Base-by-base conservation (phyloP, 257 asterid genomes). In the Paulownia fortunei region DNA sequence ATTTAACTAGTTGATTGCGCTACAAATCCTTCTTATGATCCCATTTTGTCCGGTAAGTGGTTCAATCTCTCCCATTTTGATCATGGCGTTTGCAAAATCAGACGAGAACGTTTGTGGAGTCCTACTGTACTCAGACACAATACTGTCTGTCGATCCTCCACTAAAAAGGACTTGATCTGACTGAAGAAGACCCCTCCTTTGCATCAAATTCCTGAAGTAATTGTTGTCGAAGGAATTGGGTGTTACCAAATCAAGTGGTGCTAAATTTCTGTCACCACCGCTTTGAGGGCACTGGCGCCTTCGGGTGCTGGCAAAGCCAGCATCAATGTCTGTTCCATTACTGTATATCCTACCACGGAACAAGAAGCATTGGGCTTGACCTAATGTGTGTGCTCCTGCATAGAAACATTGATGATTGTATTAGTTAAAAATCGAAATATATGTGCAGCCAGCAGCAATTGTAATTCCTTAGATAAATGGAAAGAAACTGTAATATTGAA, bases 301-400 rank as follows among this genome's bases (percentile, higher is more conserved):
- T 39, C 86, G 34, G 0, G 80, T 81, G 69, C 41, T 63, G 0
- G 90, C 88, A 6, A 86, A 86, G 2, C 64, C 68, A 1, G 83
- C 62, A 6, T 84, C 90, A 8, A 86, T 82, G 68, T 83, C 84
- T 0, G 86, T 67, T 44, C 82, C 84, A 6, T 78, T 81, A 80
- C 81, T 76, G 79, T 86, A 79, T 39, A 86, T 84, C 54, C 90
- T 79, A 0, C 3, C 42, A 0, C 90, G 82, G 56, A 86, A 86
- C 32, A 66, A 0, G 11, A 49, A 13, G 61, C 88, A 87, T 34
- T 66, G 88, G 13, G 85, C 59, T 72, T 77, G 85, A 0, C 88
- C 88, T 77, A 87, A 5, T 47, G 90, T 82, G 44, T 86, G 90
- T 2, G 88, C 65, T 49, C 90, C 90, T 82, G 80, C 82, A 82